Percentiles rank a stretch among this genome's conserved stretches.
Evolutionary conservation across 495 filamentous ascomycete genomes (phyloP).

Genomic region (Sphaerosporella brunnea): DNA sequence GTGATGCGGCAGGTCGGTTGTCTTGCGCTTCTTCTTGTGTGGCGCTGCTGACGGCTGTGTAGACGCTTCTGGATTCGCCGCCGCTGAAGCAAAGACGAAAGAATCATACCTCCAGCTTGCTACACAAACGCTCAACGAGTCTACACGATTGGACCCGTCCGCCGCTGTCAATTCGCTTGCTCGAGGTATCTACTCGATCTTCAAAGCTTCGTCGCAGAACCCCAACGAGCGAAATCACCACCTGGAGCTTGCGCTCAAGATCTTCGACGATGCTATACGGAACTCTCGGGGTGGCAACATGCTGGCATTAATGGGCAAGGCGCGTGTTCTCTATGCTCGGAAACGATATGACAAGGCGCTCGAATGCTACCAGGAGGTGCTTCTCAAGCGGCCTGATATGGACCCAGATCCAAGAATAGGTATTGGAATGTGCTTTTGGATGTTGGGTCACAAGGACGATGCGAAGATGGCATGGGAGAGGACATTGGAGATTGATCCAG

Average conservation of each 20-base stretch:
- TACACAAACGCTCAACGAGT: conserved; percentile 79
- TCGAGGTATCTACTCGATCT: conserved; percentile 73
- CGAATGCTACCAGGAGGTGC: conserved; percentile 66
- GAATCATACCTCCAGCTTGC: conserved; percentile 84
- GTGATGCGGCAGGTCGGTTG: conserved; percentile 8
- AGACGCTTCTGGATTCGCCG: neutral
- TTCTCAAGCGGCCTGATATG: conserved; percentile 66
- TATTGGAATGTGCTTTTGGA: conserved; percentile 93
- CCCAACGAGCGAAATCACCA: conserved; percentile 59
- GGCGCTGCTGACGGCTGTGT: neutral
- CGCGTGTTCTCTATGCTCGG: conserved; percentile 66
- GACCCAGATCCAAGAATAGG: conserved; percentile 93
- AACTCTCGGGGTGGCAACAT: conserved; percentile 65
- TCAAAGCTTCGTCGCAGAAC: conserved; percentile 61
- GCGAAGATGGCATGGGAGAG: conserved; percentile 81
- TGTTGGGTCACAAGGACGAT: conserved; percentile 80
- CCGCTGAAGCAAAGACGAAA: conserved; percentile 68
- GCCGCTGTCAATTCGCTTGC: conserved; percentile 78
- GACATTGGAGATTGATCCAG: conserved; percentile 61
- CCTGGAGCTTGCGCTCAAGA: conserved; percentile 64
- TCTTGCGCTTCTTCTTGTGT: neutral
- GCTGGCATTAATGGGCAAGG: conserved; percentile 73
- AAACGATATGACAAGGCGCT: conserved; percentile 68
- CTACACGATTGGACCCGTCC: conserved; percentile 76
- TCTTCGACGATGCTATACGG: conserved; percentile 80